Evolutionary conservation across 306 rosid genomes (phyloP), one percentile per base, ranked within the genome.

Genomic region (Dryas octopetala): DNA sequence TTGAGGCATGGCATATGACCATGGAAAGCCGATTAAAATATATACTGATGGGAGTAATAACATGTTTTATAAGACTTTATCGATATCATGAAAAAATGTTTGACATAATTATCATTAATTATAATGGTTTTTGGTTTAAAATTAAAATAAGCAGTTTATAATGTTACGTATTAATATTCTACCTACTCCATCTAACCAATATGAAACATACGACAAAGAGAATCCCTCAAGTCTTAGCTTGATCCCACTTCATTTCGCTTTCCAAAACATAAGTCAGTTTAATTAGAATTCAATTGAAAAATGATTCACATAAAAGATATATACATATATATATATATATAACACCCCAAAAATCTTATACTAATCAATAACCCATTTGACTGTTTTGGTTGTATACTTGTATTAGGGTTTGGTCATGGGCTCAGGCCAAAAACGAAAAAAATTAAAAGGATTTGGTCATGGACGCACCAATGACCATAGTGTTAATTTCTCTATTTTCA

Each of bases 181-280:
- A 77, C 81, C 86, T 66, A 80, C 80, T 60, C 61, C 68, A 69
- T 65, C 52, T 71, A 69, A 48, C 68, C 64, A 68, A 80, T 28
- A 64, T 28, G 67, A 43, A 65, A 79, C 73, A 65, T 61, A 57
- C 50, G 66, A 50, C 44, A 61, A 17, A 74, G 19, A 28, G 54
- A 77, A 80, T 12, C 15, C 54, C 63, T 62, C 46, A 9, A 80
- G 50, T 43, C 72, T 55, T 70, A 77, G 73, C 80, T 81, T 85
- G 86, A 83, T 59, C 83, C 82, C 79, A 79, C 77, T 69, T 75
- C 73, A 76, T 62, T 68, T 85, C 84, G 70, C 66, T 48, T 74
- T 83, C 84, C 84, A 71, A 69, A 54, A 62, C 52, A 23, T 6
- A 11, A 3, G 62, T 80, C 74, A 68, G 45, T 32, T 14, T 14